Base-by-base conservation (phyloP, 1,284 basidiomycete genomes). In the Boletus semigastroideus region DNA sequence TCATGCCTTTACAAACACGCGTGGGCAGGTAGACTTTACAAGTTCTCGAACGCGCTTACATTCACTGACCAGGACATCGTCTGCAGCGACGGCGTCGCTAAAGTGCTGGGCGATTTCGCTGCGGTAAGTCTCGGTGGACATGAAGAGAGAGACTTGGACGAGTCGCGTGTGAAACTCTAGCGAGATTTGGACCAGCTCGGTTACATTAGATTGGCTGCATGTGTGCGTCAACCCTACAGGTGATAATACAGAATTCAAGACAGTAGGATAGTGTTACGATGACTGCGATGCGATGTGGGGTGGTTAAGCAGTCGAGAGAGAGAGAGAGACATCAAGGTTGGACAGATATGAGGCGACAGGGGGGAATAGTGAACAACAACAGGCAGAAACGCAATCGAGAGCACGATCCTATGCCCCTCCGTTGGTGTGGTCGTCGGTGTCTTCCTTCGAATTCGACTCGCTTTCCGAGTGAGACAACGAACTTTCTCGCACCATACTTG, bases 401-500 rank as follows among this genome's bases (percentile, higher is more conserved):
- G 78, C 74, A 41, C 72, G 62, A 60, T 46, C 72, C 69, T 48
- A 74, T 57, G 66, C 55, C 71, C 72, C 60, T 72, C 68, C 67
- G 37, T 70, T 70, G n/a, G 60, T 53, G 41, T 65, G 33, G 39
- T 42, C 42, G 25, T 46, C 46, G 17, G 27, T n/a, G 27, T 54
- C 58, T 49, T 64, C 59, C 42, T 58, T 66, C 44, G 51, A 13
- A 17, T 40, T 51, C 13, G 50, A 36, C 19, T 63, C 62, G 7
- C 47, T 51, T 30, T 59, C 60, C 19, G 60, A 63, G 12, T 70
- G 65, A 3, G 79, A 74, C 40, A 87, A 73, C 6, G 77, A 75
- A 58, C 83, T 86, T 69, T 89, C 87, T 63, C 84, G 84, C 42
- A 82, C 75, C 0, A 83, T 79, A 56, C 78, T 82, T 28, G 77